Conservation (phyloP, 2,329 filamentous ascomycete species). For the Penicillium olsonii region DNA sequence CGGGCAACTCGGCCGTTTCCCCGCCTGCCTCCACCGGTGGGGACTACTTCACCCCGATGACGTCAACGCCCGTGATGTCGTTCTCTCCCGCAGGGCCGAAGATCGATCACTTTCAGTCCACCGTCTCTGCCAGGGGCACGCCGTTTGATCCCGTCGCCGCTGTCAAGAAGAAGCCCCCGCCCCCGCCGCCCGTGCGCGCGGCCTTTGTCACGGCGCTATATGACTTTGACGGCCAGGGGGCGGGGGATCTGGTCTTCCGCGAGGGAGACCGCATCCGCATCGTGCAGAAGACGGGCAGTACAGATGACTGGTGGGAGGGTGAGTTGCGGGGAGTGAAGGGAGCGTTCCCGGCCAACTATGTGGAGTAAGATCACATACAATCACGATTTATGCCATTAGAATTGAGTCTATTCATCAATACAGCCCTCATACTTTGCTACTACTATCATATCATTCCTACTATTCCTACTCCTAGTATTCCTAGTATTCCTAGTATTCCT, state of each 20-base stretch:
- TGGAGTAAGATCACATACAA: too few species aligned
- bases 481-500: too few species aligned
- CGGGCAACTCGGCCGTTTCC: constrained; percentile 17
- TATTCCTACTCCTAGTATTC: too few species aligned
- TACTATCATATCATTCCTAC: too few species aligned
- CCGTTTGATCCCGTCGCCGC: constrained; percentile 8
- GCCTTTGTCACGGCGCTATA: constrained; percentile 72
- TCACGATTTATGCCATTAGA: too few species aligned
- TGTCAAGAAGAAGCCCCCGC: constrained; percentile 77
- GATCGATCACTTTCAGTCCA: constrained; percentile 23
- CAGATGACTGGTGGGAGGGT: constrained; percentile 87
- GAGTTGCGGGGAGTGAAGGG: constrained; percentile 69
- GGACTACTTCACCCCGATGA: constrained; percentile 15
- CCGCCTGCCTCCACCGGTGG: constrained; percentile 15
- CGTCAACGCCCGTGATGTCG: constrained; percentile 14
- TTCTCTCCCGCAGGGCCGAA: constrained; percentile 38
- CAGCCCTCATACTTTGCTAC: too few species aligned
- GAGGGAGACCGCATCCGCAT: constrained; percentile 79
- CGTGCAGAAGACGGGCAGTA: constrained; percentile 74
- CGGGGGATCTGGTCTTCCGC: constrained; percentile 71
- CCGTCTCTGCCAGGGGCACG: neutral
- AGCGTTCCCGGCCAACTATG: constrained; percentile 83
- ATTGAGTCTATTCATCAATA: too few species aligned
- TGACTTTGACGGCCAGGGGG: constrained; percentile 69
- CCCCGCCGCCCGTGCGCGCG: constrained; percentile 62